Base-by-base conservation (phyloP, 306 rosid genomes). In the Fagus crenata region DNA sequence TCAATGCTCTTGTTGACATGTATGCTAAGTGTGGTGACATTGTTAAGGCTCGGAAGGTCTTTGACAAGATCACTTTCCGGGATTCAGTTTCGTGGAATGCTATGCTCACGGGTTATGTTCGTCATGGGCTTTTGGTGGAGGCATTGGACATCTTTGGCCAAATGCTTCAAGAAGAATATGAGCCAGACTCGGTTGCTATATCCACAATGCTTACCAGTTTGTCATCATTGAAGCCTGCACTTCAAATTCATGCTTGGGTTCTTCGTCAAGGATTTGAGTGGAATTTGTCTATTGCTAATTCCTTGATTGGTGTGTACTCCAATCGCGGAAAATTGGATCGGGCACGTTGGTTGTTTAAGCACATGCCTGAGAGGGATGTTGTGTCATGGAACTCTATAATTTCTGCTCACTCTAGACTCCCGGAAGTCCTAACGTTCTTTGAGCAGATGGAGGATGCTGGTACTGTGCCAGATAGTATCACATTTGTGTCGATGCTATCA, bases 1-100 rank as follows among this genome's bases (percentile, higher is more conserved):
- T 92, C 76, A 95, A 95, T 84, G 92, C 98, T 22, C 63, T 88
- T 4, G 87, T 95, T 59, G 98, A 92, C 59, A 95, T 95, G 97
- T 92, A 90, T 84, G 87, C 96, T 2, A 90, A 90, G 80, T 95
- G 98, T 46, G 97, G 98, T 51, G 92, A 92, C 83, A 92, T 95
- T 74, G 92, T 90, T 41, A 95, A 85, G 86, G 96, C 97, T 13
- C 75, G 87, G 53, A 92, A 86, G 80, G 42, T 89, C 49, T 95
- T 95, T 71, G 76, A 86, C 43, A 85, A 82, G 80, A 87, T 95
- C 70, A 60, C 53, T 33, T n/a, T 12, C 18, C 78, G 86, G 72
- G 98, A 95, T 80, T 75, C 78, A 3, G 86, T 95, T 78, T 92
- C 98, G 0, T 92, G 98, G 98, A 95, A 95, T 75, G 84, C 96